Evolutionary conservation across 805 yeast genomes (phyloP), one percentile per base, ranked within the genome.

Genomic region (Ogataea henricii): DNA sequence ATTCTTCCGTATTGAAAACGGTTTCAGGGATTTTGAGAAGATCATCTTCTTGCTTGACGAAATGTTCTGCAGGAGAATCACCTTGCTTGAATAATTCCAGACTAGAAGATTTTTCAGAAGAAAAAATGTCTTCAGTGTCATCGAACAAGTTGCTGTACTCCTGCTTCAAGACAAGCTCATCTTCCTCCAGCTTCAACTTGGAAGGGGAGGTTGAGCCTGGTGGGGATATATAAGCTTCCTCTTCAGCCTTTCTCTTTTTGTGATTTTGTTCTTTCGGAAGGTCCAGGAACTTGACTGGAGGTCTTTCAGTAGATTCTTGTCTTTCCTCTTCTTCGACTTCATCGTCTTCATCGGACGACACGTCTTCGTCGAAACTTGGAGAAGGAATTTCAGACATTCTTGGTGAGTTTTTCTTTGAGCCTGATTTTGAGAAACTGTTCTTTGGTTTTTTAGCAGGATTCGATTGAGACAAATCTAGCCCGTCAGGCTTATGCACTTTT

Each of bases 171-270:
- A 62, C 51, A 16, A 53, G 43, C 16, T 56, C 60, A 20, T 59
- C 60, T 39, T 62, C 65, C 25, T 62, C 61, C 23, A 64, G 48
- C 35, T 52, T 57, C 35, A 65, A 58, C 33, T 57, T 58, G 6
- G 66, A 59, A 16, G 67, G 66, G 29, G 68, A 60, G 22, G 67
- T 63, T 1, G 69, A 62, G 36, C 55, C 56, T 26, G 67, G 63
- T 4, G 68, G 67, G 16, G 69, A 63, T 29, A 60, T 44, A 33
- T 56, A 56, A 4, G 53, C 49, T 32, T 47, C 49, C 29, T 47
- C 55, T 45, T 56, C 56, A 14, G 48, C 46, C 39, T 50, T 55
- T 48, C 50, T 55, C 49, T 49, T 60, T 48, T 40, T 51, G 30
- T 32, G 18, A 8, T 30, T 30, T 17, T 48, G 40, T 3, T 44